Evolutionary conservation across 75 land plant species (phyloP), one percentile per base, ranked within the genome.

Genomic region (Sequoia sempervirens): DNA sequence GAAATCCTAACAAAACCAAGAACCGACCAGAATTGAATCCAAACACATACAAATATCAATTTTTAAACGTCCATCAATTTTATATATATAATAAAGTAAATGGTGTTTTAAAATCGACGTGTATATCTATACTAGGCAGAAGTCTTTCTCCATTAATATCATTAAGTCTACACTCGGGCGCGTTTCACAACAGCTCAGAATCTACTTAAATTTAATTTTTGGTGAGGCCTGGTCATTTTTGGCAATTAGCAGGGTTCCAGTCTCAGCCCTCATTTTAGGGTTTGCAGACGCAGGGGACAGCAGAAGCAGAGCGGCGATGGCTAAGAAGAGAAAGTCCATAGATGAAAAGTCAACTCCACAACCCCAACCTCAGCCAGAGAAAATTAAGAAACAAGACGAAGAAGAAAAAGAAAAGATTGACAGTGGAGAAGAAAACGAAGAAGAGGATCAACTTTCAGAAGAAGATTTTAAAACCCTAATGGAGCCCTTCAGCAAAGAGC

Each of bases 401-500:
- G 64, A 78, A 17, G 32, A 41, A 3, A 50, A 84, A 7, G 74
- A 18, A 34, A 85, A 87, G 5, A 81, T 47, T 3, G 46, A 36
- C 47, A 70, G 66, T 15, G 87, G 83, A 9, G 85, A 72, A 53
- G 28, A 32, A 11, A 64, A 82, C 8, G 82, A 80, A 2, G 85
- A 83, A 73, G 80, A 86, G 14, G 46, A 87, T 8, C 69, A 17
- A 34, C 5, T 83, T 18, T 30, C 20, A 40, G 85, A 41, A 18
- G 86, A 84, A 28, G 87, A 86, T 2, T 13, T 86, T 9, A 82
- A 85, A 82, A 85, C 85, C 37, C 88, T 93, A 30, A 83, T 93
- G 28, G 91, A 88, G 41, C 90, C 93, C 0, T 87, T 91, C 85
- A 28, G 79, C 20, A 91, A 91, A 70, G 91, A 91, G 9, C 91